Base-by-base conservation (phyloP, 2,329 filamentous ascomycete species). In the Sclerotinia glacialis region DNA sequence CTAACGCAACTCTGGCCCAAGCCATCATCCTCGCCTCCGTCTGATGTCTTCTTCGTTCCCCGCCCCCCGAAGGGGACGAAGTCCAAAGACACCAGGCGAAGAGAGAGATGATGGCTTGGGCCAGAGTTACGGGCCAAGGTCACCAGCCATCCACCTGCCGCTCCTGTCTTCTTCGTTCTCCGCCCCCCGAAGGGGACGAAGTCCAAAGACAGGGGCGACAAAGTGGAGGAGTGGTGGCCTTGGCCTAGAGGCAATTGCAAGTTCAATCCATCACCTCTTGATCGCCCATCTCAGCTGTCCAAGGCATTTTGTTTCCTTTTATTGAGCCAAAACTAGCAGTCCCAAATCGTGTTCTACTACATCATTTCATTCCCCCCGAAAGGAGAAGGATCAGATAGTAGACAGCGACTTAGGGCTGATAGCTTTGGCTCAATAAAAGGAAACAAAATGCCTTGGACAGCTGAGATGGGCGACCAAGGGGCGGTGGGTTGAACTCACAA, bases 1-100 rank as follows among this genome's bases (percentile, higher is more conserved):
- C 40, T 58, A 58, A 58, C 40, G 40, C 55, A 58, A 58, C 40
- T 58, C 23, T 58, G 55, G 40, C 37, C 37, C 37, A 53, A 53
- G 21, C 52, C 52, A 55, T 21, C 12, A 55, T 18, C 55, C 16
- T 26, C 1, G 6, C 12, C 37, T n/a, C 23, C 7, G 9, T 2
- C 18, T 46, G 23, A 7, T 28, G n/a, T 42, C 16, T 44, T 28
- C 28, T 8, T 58, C 26, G 44, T 46, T 14, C 55, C 55, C 21
- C 31, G 21, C 31, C 34, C 53, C 52, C 52, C 28, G 18, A 18
- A n/a, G 16, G 40, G 16, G 16, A 4, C 16, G 2, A 11, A 11
- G 37, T 42, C 37, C 14, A 21, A 58, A 44, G 18, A 34, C 52
- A 54, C 14, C 50, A n/a, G 21, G 18, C 21, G 31, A n/a, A 34